These are phyloP conservation scores for Nicotiana paniculata DNA, from an alignment of 257 asterid species.

Conservation along the genomic window DNA sequence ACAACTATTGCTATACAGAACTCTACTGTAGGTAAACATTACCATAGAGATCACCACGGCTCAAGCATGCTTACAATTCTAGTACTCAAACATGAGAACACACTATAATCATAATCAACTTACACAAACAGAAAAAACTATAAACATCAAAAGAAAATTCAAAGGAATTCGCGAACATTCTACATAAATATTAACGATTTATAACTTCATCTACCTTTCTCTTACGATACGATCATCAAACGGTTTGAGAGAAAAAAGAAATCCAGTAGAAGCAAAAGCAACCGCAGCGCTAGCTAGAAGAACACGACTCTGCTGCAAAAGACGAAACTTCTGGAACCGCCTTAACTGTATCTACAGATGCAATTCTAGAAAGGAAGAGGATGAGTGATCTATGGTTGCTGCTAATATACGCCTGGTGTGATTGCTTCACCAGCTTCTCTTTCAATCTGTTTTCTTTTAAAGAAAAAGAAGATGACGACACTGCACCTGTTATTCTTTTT, in stretches of 20 bases:
- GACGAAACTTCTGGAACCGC: slow-evolving; percentile 1
- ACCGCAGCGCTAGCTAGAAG: background rate
- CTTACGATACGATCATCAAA: background rate
- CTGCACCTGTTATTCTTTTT: background rate
- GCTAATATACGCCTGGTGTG: background rate
- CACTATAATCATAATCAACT: background rate
- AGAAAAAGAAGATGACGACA: background rate
- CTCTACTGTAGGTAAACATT: background rate
- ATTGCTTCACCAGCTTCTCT: background rate
- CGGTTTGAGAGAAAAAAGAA: background rate
- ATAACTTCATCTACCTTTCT: background rate
- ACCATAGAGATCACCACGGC: background rate
- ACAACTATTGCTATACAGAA: background rate
- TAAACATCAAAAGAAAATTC: background rate
- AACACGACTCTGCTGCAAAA: background rate
- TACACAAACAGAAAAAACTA: background rate
- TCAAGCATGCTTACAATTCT: background rate
- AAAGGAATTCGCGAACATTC: background rate
- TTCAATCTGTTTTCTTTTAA: background rate
- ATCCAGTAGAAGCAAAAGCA: background rate
- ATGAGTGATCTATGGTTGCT: background rate
- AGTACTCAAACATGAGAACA: background rate
- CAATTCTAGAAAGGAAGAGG: background rate
- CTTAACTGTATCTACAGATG: background rate
- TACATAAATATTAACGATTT: background rate